phyloP scores from a whole-genome alignment of 768 basidiomycete species.

The Termitomyces sp. region DNA sequence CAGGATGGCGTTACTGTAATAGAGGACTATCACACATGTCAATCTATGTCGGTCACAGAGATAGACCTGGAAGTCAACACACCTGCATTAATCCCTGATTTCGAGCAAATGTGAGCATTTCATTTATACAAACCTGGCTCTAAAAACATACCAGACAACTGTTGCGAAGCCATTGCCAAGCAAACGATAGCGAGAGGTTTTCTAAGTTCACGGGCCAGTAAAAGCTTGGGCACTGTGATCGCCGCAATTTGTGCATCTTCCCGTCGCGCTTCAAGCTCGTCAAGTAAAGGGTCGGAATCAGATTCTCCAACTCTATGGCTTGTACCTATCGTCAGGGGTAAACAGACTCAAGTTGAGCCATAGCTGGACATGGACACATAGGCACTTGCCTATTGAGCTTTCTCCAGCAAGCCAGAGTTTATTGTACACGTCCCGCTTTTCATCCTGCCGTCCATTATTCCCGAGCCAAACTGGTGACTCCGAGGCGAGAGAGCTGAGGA shows the following conservation, averaged over 20 bases:
- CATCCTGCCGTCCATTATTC: constrained; percentile 43
- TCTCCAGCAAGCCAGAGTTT: constrained; percentile 52
- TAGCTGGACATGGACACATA: background rate
- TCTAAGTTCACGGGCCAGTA: constrained; percentile 50
- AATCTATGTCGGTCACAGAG: background rate
- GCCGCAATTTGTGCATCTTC: constrained; percentile 22
- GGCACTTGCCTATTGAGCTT: constrained; percentile 23
- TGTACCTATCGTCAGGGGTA: background rate
- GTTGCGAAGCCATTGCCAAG: constrained; percentile 74
- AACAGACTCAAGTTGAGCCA: background rate
- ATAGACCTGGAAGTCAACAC: constrained; percentile 1
- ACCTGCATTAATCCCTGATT: constrained; percentile 74
- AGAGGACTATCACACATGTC: constrained; percentile 56
- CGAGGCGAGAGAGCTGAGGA: constrained; percentile 48
- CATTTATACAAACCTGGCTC: background rate
- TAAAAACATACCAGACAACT: constrained; percentile 60
- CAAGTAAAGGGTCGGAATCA: constrained; percentile 42
- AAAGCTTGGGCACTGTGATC: constrained; percentile 51
- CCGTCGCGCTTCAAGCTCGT: constrained; percentile 24
- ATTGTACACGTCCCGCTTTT: constrained; percentile 41
- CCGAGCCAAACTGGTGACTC: constrained; percentile 75
- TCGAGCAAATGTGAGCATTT: background rate
- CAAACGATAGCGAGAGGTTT: constrained; percentile 63
- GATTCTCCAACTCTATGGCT: constrained; percentile 9
- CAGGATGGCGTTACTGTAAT: constrained; percentile 89